Conservation (phyloP, 2,329 filamentous ascomycete species). For the Colletotrichum cordylinicola region DNA sequence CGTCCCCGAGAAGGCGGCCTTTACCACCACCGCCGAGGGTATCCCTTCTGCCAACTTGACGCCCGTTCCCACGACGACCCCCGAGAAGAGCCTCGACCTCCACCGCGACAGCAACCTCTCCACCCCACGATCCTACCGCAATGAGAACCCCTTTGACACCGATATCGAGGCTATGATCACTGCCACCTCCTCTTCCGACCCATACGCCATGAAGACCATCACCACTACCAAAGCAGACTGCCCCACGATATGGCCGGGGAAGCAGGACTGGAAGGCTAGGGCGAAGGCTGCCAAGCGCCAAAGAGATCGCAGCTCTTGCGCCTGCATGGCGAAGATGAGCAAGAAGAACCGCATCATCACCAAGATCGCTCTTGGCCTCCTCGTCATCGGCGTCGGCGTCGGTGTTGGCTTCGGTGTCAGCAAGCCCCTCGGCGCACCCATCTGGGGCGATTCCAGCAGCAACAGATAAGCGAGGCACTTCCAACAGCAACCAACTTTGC, state of each 20-base stretch:
- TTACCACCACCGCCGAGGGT: neutral
- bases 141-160: slow-evolving; percentile 60
- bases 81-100: slow-evolving; percentile 32
- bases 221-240: slow-evolving; percentile 52
- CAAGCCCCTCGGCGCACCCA: slow-evolving; percentile 64
- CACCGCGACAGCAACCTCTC: slow-evolving; percentile 43
- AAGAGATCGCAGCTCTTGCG: slow-evolving; percentile 50
- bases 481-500: neutral
- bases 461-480: neutral
- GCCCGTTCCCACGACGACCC: slow-evolving; percentile 14
- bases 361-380: slow-evolving; percentile 58
- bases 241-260: slow-evolving; percentile 62
- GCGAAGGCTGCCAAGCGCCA: slow-evolving; percentile 59
- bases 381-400: slow-evolving; percentile 60
- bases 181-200: slow-evolving; percentile 34
- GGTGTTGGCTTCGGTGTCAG: slow-evolving; percentile 66
- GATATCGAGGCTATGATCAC: slow-evolving; percentile 62
- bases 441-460: slow-evolving; percentile 48
- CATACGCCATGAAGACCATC: slow-evolving; percentile 37
- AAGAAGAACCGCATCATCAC: slow-evolving; percentile 58
- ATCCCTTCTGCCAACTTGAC: slow-evolving; percentile 5
- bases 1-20: slow-evolving; percentile 17
- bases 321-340: slow-evolving; percentile 58
- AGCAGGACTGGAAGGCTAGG: slow-evolving; percentile 65
- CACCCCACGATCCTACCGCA: slow-evolving; percentile 47